phyloP scores from a whole-genome alignment of 805 yeast genomes.

The Saccharomycodes ludwigii region DNA sequence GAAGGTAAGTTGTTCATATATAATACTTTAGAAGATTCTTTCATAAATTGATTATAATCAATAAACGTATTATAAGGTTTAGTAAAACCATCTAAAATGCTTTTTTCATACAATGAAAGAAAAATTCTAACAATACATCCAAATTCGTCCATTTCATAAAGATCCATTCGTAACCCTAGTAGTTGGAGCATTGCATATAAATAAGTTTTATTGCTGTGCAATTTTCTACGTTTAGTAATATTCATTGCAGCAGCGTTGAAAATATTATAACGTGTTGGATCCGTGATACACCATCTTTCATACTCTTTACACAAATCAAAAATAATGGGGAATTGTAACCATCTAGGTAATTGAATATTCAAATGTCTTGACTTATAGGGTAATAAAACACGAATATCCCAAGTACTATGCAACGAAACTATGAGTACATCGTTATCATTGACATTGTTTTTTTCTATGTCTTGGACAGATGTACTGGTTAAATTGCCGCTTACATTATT shows the following conservation, averaged over 20 bases:
- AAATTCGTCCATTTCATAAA: slow-evolving; percentile 9
- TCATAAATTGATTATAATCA: slow-evolving; percentile 53
- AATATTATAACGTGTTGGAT: slow-evolving; percentile 25
- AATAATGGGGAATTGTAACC: slow-evolving; percentile 60
- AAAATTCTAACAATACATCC: slow-evolving; percentile 7
- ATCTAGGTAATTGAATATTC: slow-evolving; percentile 56
- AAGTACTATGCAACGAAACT: slow-evolving; percentile 49
- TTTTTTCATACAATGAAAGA: slow-evolving; percentile 4
- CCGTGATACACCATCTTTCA: slow-evolving; percentile 54
- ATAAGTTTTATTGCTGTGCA: slow-evolving; percentile 7
- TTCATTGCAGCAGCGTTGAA: slow-evolving; percentile 10
- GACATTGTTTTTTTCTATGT: slow-evolving; percentile 28
- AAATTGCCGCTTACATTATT: not conserved
- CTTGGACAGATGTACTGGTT: slow-evolving; percentile 2
- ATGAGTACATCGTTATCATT: slow-evolving; percentile 44
- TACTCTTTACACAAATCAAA: slow-evolving; percentile 71
- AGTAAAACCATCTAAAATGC: slow-evolving; percentile 43
- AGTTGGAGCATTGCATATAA: slow-evolving; percentile 5
- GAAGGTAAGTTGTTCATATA: slow-evolving; percentile 69
- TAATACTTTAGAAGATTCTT: slow-evolving; percentile 67
- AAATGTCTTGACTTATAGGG: slow-evolving; percentile 76
- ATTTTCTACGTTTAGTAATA: slow-evolving; percentile 19
- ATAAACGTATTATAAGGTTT: slow-evolving; percentile 68
- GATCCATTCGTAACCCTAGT: slow-evolving; percentile 6
- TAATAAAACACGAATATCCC: slow-evolving; percentile 66